These are phyloP conservation scores for Arthonia radiata DNA, from an alignment of 495 filamentous ascomycete species.

Conservation along the genomic window DNA sequence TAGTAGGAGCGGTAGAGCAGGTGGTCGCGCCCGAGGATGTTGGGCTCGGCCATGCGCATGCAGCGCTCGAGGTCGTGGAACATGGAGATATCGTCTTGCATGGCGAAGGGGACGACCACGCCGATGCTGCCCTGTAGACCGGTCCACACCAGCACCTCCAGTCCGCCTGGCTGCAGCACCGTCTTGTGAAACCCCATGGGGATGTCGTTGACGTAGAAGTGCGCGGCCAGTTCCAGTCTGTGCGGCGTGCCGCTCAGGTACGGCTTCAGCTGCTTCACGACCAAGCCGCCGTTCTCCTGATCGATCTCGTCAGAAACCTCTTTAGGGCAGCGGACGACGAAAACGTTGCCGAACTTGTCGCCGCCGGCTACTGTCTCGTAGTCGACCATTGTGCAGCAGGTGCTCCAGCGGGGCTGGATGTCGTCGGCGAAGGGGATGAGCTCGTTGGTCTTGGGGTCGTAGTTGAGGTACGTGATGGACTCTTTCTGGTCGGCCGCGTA, in stretches of 20 bases:
- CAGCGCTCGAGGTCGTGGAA: conserved; percentile 84
- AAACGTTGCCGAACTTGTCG: conserved; percentile 94
- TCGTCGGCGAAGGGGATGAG: conserved; percentile 87
- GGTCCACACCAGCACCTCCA: conserved; percentile 78
- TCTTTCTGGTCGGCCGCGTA: conserved; percentile 80
- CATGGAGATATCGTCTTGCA: conserved; percentile 85
- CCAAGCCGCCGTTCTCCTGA: conserved; percentile 74
- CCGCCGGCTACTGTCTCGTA: conserved; percentile 91
- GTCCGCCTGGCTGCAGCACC: conserved; percentile 69
- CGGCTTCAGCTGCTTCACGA: conserved; percentile 62
- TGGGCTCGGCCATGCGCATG: conserved; percentile 58
- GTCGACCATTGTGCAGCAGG: conserved; percentile 74
- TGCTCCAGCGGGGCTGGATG: conserved; percentile 67
- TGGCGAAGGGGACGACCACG: conserved; percentile 69
- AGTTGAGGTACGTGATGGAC: conserved; percentile 73
- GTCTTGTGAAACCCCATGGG: conserved; percentile 78
- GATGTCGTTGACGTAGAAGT: conserved; percentile 80
- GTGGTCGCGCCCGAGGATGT: conserved; percentile 78
- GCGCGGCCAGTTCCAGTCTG: conserved; percentile 56
- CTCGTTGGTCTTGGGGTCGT: conserved; percentile 74
- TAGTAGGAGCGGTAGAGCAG: conserved; percentile 90
- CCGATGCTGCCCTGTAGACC: conserved; percentile 87
- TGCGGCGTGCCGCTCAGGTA: conserved; percentile 80
- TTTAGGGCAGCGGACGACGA: conserved; percentile 67
- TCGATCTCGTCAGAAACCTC: conserved; percentile 74